Conservation (phyloP, 495 filamentous ascomycete species). For the Lasiosphaeria miniovina region DNA sequence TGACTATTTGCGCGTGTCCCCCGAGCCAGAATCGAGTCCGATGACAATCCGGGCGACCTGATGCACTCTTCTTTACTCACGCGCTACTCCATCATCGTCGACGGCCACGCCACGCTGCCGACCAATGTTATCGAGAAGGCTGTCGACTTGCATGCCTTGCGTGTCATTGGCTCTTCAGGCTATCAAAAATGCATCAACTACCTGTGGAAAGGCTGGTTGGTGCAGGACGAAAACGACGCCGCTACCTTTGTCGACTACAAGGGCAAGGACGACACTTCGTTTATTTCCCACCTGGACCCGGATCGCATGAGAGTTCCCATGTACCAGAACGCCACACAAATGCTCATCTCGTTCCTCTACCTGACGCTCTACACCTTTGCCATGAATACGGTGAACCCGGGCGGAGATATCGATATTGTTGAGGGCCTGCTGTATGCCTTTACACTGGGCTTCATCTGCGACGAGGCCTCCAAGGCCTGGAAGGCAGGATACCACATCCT, state of each 20-base stretch:
- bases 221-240: slow-evolving; percentile 87
- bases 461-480: slow-evolving; percentile 83
- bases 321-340: slow-evolving; percentile 88
- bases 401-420: slow-evolving; percentile 75
- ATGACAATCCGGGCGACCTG: slow-evolving; percentile 72
- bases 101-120: slow-evolving; percentile 67
- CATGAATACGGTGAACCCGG: slow-evolving; percentile 83
- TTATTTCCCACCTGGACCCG: slow-evolving; percentile 81
- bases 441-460: slow-evolving; percentile 87
- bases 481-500: slow-evolving; percentile 88
- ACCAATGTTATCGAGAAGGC: slow-evolving; percentile 87
- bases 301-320: slow-evolving; percentile 88
- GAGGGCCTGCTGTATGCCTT: slow-evolving; percentile 86
- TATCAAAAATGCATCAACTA: slow-evolving; percentile 91
- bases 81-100: slow-evolving; percentile 76
- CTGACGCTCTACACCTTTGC: slow-evolving; percentile 82
- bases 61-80: slow-evolving; percentile 82
- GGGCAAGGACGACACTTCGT: slow-evolving; percentile 67
- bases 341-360: slow-evolving; percentile 76
- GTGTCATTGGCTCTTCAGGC: slow-evolving; percentile 84
- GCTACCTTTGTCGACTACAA: slow-evolving; percentile 80
- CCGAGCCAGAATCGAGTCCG: slow-evolving; percentile 66
- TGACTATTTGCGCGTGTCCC: too few relatives aligned
- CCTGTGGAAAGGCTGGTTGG: slow-evolving; percentile 94
- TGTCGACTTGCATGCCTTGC: slow-evolving; percentile 85